Evolutionary conservation across 768 basidiomycete species (phyloP).

Genomic region (Lactarius trivialis): DNA sequence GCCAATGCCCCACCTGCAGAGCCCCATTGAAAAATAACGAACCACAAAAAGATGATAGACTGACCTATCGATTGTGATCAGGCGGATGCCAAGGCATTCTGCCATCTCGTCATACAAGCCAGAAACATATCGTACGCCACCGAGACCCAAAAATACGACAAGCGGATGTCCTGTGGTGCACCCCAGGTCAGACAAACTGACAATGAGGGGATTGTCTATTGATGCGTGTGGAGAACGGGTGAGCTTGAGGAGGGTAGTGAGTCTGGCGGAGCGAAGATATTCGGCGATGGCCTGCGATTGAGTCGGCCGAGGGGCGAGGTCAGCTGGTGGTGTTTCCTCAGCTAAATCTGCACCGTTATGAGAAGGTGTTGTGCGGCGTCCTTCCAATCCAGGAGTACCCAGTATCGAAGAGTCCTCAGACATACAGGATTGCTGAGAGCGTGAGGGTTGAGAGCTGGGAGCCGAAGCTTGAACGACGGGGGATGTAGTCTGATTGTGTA

Average conservation of each 20-base stretch:
- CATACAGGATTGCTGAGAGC: slow-evolving; percentile 24
- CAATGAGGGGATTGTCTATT: slow-evolving; percentile 62
- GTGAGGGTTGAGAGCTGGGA: slow-evolving; percentile 26
- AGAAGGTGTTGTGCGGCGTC: slow-evolving; percentile 3
- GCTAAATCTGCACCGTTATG: slow-evolving; percentile 22
- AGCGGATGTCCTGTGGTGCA: slow-evolving; percentile 80
- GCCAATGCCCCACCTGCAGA: slow-evolving; percentile 81
- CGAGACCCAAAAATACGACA: slow-evolving; percentile 87
- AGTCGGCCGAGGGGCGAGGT: slow-evolving; percentile 39
- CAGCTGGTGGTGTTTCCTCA: slow-evolving; percentile 37
- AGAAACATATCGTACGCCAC: slow-evolving; percentile 91
- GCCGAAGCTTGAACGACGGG: slow-evolving; percentile 33
- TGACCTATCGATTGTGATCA: slow-evolving; percentile 92
- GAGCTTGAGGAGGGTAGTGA: slow-evolving; percentile 77
- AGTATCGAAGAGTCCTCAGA: slow-evolving; percentile 18
- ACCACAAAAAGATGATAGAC: slow-evolving; percentile 21
- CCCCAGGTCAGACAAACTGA: slow-evolving; percentile 93
- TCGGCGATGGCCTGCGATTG: slow-evolving; percentile 72
- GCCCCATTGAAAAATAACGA: slow-evolving; percentile 12
- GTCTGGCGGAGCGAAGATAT: slow-evolving; percentile 78
- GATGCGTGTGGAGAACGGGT: slow-evolving; percentile 77
- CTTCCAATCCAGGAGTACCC: slow-evolving; percentile 8
- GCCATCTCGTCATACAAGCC: slow-evolving; percentile 97
- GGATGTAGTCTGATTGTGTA: slow-evolving; percentile 48
- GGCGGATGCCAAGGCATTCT: slow-evolving; percentile 70